Evolutionary conservation across 495 filamentous ascomycete species (phyloP), one percentile per base, ranked within the genome.

Genomic region (Aspergillus diversus): DNA sequence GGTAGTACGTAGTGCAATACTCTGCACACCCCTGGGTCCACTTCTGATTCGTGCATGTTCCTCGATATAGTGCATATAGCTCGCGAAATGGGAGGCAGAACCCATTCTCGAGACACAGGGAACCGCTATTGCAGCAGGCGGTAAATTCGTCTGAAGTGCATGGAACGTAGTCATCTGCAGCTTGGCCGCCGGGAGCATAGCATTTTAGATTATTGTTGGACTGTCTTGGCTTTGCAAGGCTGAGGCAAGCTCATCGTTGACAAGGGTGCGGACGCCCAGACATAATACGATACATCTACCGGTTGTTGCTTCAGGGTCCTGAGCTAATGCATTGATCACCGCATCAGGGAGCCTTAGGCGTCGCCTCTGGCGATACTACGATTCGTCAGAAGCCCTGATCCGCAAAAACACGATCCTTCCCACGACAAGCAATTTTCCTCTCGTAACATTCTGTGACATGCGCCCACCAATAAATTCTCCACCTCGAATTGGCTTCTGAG

Each of bases 141-240:
- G 53, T 33, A 33, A 32, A 9, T 55, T 55, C 53, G 7, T 35
- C 21, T 1, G 53, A 55, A 15, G 53, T 7, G 53, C 53, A 55
- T 21, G 53, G 53, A 12, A 71, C 34, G 48, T 54, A 43, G 9
- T 55, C 32, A 1, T 33, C 16, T n/a, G 55, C 56, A 33, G 55
- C 13, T 43, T 31, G 35, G 43, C 42, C 50, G 37, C 16, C n/a
- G 21, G 49, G 54, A 15, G 8, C 15, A 43, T 43, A 43, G 39
- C 39, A 43, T 43, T 9, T 9, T 43, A 9, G 39, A 9, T 43
- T 9, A 15, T 43, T 15, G 39, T 15, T 43, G 9, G 39, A 43
- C 39, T 43, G 39, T 43, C 1, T 9, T 15, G 15, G 39, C 39
- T 43, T 43, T 43, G 15, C 15, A 43, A 43, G 39, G 39, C 39